phyloP scores from a whole-genome alignment of 164 flowering plant genomes.

The Vitis amurensis region DNA sequence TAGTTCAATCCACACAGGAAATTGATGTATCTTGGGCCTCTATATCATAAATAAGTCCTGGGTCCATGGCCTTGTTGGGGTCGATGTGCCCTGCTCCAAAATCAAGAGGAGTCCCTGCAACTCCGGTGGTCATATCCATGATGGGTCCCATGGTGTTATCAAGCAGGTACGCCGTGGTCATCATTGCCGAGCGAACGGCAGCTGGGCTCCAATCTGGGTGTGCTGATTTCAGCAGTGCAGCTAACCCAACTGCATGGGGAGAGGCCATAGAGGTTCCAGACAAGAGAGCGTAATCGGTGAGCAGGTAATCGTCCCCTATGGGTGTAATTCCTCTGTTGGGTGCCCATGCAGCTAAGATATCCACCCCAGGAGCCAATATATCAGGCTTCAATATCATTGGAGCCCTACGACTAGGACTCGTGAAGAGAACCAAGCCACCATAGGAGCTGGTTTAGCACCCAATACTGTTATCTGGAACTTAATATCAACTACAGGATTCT shows the following conservation, averaged over 20 bases:
- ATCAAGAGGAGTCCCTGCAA: too few species aligned
- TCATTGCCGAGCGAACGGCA: slow-evolving; percentile 43
- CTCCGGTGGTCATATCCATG: too few species aligned
- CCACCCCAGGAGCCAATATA: too few species aligned
- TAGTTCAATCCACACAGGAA: too few species aligned
- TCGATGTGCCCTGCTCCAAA: too few species aligned
- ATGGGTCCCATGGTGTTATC: too few species aligned
- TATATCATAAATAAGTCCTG: too few species aligned
- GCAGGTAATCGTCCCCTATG: slow-evolving; percentile 16
- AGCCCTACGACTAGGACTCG: slow-evolving; percentile 18
- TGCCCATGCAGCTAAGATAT: slow-evolving; percentile 35
- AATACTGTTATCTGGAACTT: slow-evolving; percentile 25
- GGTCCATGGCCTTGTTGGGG: too few species aligned
- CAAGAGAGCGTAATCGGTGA: slow-evolving; percentile 22
- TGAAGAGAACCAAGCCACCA: slow-evolving; percentile 36
- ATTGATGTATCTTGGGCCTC: too few species aligned
- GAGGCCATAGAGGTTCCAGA: slow-evolving; percentile 48
- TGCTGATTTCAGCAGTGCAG: slow-evolving; percentile 31
- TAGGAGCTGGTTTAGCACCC: slow-evolving; percentile 35
- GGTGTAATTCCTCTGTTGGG: slow-evolving; percentile 14
- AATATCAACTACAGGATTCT: slow-evolving; percentile 17
- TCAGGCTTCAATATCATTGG: slow-evolving; percentile 41
- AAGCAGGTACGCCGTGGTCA: slow-evolving; percentile 34
- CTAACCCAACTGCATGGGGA: slow-evolving; percentile 36
- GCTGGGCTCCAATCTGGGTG: slow-evolving; percentile 44